A percentile compares a stretch with the other conserved stretches of the same genome.
These are phyloP conservation scores for Diddensiella santjacobensis DNA, from an alignment of 805 yeast species.

Conservation along the genomic window DNA sequence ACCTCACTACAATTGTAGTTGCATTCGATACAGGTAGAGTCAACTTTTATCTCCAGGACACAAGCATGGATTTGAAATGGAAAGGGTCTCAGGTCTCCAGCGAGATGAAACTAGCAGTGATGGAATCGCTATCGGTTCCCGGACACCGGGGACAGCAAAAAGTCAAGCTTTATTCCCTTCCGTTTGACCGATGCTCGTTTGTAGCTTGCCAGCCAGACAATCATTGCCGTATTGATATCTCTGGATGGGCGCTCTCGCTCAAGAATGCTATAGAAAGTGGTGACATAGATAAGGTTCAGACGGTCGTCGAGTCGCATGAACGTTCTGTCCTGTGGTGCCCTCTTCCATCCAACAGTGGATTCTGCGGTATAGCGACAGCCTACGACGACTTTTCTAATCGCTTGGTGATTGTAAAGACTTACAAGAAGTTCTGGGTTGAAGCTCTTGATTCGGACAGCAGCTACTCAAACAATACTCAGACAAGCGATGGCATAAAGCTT, in stretches of 20 bases:
- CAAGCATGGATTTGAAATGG: conserved; percentile 8
- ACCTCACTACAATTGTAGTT: conserved; percentile 21
- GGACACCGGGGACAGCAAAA: background rate
- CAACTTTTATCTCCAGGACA: conserved; percentile 22
- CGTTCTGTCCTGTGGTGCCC: background rate
- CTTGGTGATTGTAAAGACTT: conserved; percentile 1
- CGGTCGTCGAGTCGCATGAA: background rate
- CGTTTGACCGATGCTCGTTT: background rate
- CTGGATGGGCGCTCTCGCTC: conserved; percentile 15
- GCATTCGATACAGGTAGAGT: conserved; percentile 24
- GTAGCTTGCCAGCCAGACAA: background rate
- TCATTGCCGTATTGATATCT: conserved; percentile 5
- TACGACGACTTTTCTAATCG: conserved; percentile 4
- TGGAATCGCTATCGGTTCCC: conserved; percentile 6
- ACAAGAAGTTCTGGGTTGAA: conserved; percentile 9
- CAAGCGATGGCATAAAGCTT: background rate
- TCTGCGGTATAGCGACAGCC: conserved; percentile 6
- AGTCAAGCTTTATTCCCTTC: background rate
- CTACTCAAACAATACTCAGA: background rate
- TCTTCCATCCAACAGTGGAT: conserved; percentile 9
- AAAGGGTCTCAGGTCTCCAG: conserved; percentile 3
- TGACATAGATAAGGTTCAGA: conserved; percentile 5
- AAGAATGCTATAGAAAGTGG: conserved; percentile 20
- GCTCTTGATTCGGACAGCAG: background rate
- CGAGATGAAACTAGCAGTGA: conserved; percentile 9